These are phyloP conservation scores for Arachnopeziza araneosa DNA, from an alignment of 2,329 filamentous ascomycete species.

Conservation along the genomic window DNA sequence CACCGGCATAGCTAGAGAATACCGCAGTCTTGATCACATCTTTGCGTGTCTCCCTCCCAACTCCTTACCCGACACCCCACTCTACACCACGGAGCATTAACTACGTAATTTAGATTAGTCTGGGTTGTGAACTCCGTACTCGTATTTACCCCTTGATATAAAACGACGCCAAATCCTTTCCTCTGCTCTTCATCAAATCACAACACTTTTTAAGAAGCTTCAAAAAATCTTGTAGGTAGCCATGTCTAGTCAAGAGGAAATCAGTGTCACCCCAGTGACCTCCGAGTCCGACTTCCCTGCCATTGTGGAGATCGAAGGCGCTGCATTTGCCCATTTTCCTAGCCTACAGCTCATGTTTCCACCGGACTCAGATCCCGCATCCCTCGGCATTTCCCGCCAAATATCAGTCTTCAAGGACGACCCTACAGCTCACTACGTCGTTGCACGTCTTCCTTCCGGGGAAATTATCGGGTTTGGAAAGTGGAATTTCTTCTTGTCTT, in stretches of 20 bases:
- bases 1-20: too few species aligned
- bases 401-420: neutral
- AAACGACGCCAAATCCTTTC: too few species aligned
- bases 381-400: neutral
- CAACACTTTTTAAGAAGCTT: neutral
- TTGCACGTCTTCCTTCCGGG: constrained; percentile 3
- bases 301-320: neutral
- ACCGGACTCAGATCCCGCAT: neutral
- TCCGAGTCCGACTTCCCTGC: neutral
- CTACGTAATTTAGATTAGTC: too few species aligned
- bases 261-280: neutral
- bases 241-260: neutral
- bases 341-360: neutral
- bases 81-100: too few species aligned
- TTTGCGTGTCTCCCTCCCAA: too few species aligned
- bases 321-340: neutral
- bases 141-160: too few species aligned
- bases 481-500: constrained; percentile 8
- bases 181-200: too few species aligned
- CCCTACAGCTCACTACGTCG: neutral
- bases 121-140: too few species aligned
- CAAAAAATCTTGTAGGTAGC: neutral
- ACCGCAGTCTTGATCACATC: too few species aligned
- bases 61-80: too few species aligned
- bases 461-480: constrained; percentile 6